A percentile compares a stretch with the other conserved stretches of the same genome.
phyloP scores from a whole-genome alignment of 2,329 filamentous ascomycete genomes.

The Graphilbum sp. region DNA sequence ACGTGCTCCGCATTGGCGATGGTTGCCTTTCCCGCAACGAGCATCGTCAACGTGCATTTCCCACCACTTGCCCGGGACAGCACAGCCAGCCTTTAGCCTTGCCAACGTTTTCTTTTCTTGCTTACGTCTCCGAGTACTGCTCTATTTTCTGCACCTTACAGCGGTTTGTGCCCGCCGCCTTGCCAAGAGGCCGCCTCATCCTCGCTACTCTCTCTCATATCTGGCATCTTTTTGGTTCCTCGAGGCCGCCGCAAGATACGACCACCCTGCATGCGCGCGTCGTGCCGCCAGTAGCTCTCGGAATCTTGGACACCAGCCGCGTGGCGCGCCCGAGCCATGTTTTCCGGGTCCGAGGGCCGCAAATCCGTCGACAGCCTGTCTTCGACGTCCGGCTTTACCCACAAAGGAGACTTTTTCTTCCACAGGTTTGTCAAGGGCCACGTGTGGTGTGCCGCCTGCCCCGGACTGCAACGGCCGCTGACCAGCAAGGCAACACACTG shows the following conservation, averaged over 20 bases:
- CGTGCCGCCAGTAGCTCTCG: neutral
- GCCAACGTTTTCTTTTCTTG: neutral
- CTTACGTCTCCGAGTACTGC: neutral
- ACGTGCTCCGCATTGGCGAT: neutral
- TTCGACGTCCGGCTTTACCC: constrained; percentile 25
- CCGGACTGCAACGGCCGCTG: too few species aligned
- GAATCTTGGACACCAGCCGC: constrained; percentile 2
- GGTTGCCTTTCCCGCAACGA: too few species aligned
- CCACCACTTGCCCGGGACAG: too few species aligned
- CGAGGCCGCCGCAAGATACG: neutral
- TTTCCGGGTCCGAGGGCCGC: constrained; percentile 38
- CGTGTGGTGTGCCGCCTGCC: too few species aligned
- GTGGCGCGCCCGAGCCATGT: constrained; percentile 31
- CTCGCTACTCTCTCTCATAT: too few species aligned
- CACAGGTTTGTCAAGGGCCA: too few species aligned
- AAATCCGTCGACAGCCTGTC: constrained; percentile 51
- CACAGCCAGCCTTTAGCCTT: neutral
- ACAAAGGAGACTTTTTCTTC: constrained; percentile 40
- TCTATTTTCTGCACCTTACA: too few species aligned
- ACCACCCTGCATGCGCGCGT: constrained; percentile 5
- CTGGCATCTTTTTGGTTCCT: neutral
- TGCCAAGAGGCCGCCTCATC: too few species aligned
- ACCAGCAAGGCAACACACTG: neutral
- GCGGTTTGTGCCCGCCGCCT: too few species aligned
- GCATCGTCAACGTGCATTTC: too few species aligned